Conservation (phyloP, 1,284 basidiomycete genomes). For the Cryptococcus wingfieldii region DNA sequence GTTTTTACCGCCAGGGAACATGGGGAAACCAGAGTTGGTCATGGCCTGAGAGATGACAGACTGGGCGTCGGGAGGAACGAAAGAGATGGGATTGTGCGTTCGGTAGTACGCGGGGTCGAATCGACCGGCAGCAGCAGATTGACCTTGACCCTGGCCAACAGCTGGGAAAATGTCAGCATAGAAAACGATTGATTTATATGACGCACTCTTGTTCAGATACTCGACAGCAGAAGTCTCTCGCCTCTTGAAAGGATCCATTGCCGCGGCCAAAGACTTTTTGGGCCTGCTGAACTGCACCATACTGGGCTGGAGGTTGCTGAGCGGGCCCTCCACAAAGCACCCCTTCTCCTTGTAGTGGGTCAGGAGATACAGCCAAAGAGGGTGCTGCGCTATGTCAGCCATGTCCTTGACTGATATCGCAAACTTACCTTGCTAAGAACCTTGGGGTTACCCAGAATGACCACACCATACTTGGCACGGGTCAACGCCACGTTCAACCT, state of each 20-base stretch:
- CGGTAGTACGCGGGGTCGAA: conserved; percentile 94
- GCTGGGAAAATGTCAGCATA: neutral
- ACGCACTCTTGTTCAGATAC: conserved; percentile 48
- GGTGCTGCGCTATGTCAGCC: conserved; percentile 60
- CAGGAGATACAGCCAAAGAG: conserved; percentile 95
- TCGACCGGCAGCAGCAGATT: conserved; percentile 56
- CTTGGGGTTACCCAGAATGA: conserved; percentile 97
- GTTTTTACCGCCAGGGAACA: conserved; percentile 64
- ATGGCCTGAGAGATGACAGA: conserved; percentile 84
- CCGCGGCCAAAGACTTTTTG: conserved; percentile 73
- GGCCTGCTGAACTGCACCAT: conserved; percentile 99
- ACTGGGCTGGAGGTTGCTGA: conserved; percentile 92
- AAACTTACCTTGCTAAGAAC: conserved; percentile 88
- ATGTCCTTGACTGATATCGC: neutral
- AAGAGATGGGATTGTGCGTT: conserved; percentile 87
- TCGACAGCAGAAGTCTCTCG: conserved; percentile 72
- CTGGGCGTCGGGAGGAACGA: conserved; percentile 91
- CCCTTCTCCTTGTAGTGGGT: conserved; percentile 98
- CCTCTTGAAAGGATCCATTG: conserved; percentile 83
- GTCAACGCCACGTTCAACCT: conserved; percentile 96
- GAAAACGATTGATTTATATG: neutral
- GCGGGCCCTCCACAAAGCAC: conserved; percentile 89
- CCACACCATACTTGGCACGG: conserved; percentile 94
- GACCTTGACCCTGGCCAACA: conserved; percentile 59
- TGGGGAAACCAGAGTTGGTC: conserved; percentile 83